Percentiles rank a stretch among this genome's conserved stretches.
Conservation (phyloP, 129 eudicot genomes). For the Pseudognaphalium luteoalbum region DNA sequence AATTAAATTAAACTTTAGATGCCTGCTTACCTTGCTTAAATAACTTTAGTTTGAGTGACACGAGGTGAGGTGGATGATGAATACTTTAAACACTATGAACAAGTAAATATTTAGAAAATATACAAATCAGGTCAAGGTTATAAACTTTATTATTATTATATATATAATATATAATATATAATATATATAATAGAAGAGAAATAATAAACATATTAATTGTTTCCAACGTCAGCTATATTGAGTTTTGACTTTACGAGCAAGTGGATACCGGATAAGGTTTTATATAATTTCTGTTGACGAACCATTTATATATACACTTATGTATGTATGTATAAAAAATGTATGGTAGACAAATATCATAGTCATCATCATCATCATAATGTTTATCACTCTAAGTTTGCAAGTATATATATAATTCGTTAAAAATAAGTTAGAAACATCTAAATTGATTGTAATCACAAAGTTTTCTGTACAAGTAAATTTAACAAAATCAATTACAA, state of each 20-base stretch:
- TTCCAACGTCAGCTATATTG: not conserved
- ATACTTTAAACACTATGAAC: not conserved
- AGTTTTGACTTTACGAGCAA: conserved; percentile 4
- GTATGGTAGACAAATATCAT: not conserved
- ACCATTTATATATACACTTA: not conserved
- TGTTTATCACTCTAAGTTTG: too few relatives aligned
- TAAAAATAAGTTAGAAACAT: not conserved
- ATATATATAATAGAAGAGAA: too few relatives aligned
- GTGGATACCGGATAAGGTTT: conserved; percentile 15
- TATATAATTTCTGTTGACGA: not conserved
- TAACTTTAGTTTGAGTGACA: not conserved
- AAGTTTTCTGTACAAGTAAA: not conserved
- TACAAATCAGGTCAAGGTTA: not conserved
- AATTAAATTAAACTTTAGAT: not conserved
- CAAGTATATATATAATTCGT: too few relatives aligned
- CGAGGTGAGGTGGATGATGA: not conserved
- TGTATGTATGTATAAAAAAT: too few relatives aligned
- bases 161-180: too few relatives aligned
- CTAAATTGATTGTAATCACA: not conserved
- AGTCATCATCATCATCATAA: too few relatives aligned
- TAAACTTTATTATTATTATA: too few relatives aligned
- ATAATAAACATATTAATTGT: not conserved
- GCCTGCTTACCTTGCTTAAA: not conserved
- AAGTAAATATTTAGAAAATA: not conserved
- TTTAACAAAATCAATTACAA: not conserved